Percentiles rank a stretch among this genome's conserved stretches.
These are phyloP conservation scores for Arthroderma uncinatum DNA, from an alignment of 2,329 filamentous ascomycete genomes.

Conservation along the genomic window DNA sequence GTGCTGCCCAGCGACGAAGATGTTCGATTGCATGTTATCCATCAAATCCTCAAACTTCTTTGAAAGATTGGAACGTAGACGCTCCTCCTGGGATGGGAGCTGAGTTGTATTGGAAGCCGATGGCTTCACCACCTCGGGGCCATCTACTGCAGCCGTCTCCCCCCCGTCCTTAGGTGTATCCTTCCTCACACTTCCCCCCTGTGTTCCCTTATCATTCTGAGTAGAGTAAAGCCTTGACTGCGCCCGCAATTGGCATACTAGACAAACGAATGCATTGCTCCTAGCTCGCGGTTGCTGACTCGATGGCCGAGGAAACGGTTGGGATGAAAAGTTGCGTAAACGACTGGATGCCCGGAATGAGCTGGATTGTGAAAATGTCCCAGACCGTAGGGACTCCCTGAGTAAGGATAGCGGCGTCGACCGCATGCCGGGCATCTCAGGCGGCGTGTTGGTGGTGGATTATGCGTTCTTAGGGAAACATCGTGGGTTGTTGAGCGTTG, in stretches of 20 bases:
- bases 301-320: neutral
- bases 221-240: conserved; percentile 22
- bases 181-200: neutral
- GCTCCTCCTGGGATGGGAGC: conserved; percentile 44
- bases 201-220: conserved; percentile 15
- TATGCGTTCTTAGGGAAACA: neutral
- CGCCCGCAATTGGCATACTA: conserved; percentile 33
- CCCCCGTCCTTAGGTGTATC: neutral
- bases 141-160: neutral
- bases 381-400: neutral
- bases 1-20: conserved; percentile 73
- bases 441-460: neutral
- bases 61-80: conserved; percentile 45
- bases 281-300: neutral
- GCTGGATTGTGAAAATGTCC: neutral
- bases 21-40: conserved; percentile 77
- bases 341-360: neutral
- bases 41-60: conserved; percentile 61
- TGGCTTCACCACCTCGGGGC: neutral
- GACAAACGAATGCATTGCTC: conserved; percentile 26
- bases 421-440: conserved; percentile 2
- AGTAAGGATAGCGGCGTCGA: neutral
- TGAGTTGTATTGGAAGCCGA: neutral
- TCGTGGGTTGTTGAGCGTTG: neutral
- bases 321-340: neutral